Conservation (phyloP, 345 rosid genomes). For the Eucalyptus rudis region DNA sequence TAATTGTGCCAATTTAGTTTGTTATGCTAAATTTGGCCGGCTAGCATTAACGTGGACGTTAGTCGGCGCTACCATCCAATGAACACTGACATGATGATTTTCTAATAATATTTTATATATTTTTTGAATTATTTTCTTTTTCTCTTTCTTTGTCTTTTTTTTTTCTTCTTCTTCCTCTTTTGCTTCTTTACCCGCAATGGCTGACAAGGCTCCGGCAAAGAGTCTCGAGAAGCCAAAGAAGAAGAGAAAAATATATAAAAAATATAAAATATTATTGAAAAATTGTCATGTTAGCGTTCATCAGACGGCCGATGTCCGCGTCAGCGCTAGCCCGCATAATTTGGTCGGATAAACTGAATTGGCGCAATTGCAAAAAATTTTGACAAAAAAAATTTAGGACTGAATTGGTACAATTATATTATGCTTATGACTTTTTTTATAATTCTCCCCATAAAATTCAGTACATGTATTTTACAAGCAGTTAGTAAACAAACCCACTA, state of each 20-base stretch:
- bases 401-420: fast-evolving
- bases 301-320: fast-evolving
- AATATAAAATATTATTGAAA: too few relatives aligned
- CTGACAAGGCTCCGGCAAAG: fast-evolving
- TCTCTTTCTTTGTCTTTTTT: too few relatives aligned
- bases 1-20: too few relatives aligned
- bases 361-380: fast-evolving
- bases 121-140: too few relatives aligned
- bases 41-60: fast-evolving
- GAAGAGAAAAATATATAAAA: too few relatives aligned
- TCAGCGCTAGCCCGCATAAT: fast-evolving
- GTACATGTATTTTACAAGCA: neutral
- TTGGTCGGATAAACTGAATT: fast-evolving
- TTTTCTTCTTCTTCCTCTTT: too few relatives aligned
- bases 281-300: fast-evolving
- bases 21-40: fast-evolving
- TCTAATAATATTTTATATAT: too few relatives aligned
- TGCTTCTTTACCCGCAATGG: too few relatives aligned
- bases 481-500: neutral
- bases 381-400: fast-evolving
- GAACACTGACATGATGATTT: too few relatives aligned
- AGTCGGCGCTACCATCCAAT: fast-evolving
- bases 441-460: too few relatives aligned
- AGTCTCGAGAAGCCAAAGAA: too few relatives aligned
- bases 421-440: too few relatives aligned